Evolutionary conservation across 805 yeast species (phyloP).

Genomic region (Metschnikowia noctiluminum): DNA sequence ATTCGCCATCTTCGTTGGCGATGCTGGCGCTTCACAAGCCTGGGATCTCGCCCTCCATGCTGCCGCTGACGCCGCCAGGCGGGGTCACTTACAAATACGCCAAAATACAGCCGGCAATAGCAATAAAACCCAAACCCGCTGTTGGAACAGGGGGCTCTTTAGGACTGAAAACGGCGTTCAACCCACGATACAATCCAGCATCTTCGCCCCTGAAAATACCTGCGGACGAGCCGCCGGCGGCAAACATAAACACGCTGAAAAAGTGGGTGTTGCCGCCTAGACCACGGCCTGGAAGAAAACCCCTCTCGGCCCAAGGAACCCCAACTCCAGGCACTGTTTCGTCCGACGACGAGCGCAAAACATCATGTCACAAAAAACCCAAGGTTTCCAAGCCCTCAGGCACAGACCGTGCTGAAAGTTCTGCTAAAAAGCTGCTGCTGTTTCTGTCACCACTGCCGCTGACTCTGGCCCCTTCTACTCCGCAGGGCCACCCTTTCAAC

Average conservation of each 20-base stretch:
- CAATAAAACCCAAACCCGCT: slow-evolving; percentile 33
- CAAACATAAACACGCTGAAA: slow-evolving; percentile 57
- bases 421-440: neutral
- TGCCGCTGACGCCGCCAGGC: neutral
- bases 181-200: slow-evolving; percentile 18
- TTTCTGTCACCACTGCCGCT: neutral
- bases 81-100: slow-evolving; percentile 22
- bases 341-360: slow-evolving; percentile 2
- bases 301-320: neutral
- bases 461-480: neutral
- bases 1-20: neutral
- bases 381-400: neutral
- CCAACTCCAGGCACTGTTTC: slow-evolving; percentile 24
- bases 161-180: slow-evolving; percentile 23
- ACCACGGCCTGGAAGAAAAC: slow-evolving; percentile 67
- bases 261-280: slow-evolving; percentile 85
- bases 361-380: slow-evolving; percentile 1
- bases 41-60: neutral
- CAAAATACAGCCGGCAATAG: slow-evolving; percentile 39
- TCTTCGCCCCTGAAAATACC: slow-evolving; percentile 3
- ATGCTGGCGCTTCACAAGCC: neutral
- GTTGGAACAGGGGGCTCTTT: slow-evolving; percentile 23
- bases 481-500: neutral
- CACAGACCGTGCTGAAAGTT: neutral
- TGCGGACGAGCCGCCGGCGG: slow-evolving; percentile 13